Evolutionary conservation across 352 stramenopile species (phyloP), one percentile per base, ranked within the genome.

Genomic region (Phytopythium kandeliae): DNA sequence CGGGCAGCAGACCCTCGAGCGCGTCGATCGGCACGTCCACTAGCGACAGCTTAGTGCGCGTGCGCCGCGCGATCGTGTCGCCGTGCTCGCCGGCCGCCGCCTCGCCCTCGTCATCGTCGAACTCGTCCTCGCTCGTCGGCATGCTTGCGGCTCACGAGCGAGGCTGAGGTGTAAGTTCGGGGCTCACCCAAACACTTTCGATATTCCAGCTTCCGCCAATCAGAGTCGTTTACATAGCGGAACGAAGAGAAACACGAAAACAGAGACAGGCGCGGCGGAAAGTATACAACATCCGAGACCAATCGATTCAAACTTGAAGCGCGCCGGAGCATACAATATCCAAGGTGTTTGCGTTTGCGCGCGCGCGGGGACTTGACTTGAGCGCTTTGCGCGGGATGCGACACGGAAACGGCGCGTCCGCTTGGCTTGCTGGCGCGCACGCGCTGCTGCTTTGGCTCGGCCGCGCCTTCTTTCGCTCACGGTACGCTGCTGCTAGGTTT

Each of bases 31-130:
- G 64, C 10, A 92, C 81, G 51, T 89, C 67, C 47, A 86, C 76
- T 31, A 92, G 74, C 48, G 81, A 92, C 17, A 87, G 58, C 41
- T 89, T 78, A 22, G 81, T 92, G 57, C 81, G 78, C 30, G 81
- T 92, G 48, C 81, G 76, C 17, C 56, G 48, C 12, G 81, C 78
- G 56, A 92, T 92, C 19, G 71, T 87, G 56, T 84, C 71, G 15
- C 40, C 25, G 48, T 17, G 35, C 4, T n/a, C 55, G 15, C 58
- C 63, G 1, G 22, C 51, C 7, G 55, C 38, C 25, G 21, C 35
- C 24, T 47, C 35, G 26, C 43, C 52, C 8, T 30, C 36, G 17
- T 28, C 51, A 11, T 25, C 24, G 12, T 28, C 48, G 36, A 61
- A 45, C 46, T 44, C 35, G 8, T 34, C 43, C 15, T 19, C 40